Conservation (phyloP, 306 rosid species). For the Citrullus colocynthis region DNA sequence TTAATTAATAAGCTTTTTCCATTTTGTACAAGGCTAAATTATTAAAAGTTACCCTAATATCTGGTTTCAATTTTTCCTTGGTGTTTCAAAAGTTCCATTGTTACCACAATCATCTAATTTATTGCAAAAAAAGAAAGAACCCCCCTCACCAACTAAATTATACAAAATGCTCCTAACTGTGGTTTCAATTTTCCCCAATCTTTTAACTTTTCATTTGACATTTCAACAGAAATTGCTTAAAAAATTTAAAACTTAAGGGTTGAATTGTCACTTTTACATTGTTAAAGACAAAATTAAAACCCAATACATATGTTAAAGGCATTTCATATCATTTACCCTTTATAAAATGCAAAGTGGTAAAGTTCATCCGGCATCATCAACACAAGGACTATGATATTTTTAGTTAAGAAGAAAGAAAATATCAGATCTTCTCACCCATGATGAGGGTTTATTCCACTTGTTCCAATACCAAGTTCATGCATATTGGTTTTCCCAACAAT, state of each 20-base stretch:
- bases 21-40: not conserved
- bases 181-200: no score
- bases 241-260: not conserved
- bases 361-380: not conserved
- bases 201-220: not conserved
- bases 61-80: not conserved
- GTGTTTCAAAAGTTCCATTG: not conserved
- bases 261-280: not conserved
- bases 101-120: not conserved
- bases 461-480: slow-evolving; percentile 97
- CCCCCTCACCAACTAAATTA: not conserved
- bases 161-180: no score
- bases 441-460: slow-evolving; percentile 93
- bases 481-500: slow-evolving; percentile 90
- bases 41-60: not conserved
- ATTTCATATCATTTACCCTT: not conserved
- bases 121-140: not conserved
- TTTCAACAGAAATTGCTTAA: not conserved
- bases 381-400: not conserved
- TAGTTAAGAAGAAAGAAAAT: not conserved
- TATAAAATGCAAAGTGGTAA: not conserved
- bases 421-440: slow-evolving; percentile 45
- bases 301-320: not conserved
- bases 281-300: not conserved
- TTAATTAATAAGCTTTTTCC: not conserved